Evolutionary conservation across 2,329 filamentous ascomycete species (phyloP), one percentile per base, ranked within the genome.

Genomic region (Microcera coccophila): DNA sequence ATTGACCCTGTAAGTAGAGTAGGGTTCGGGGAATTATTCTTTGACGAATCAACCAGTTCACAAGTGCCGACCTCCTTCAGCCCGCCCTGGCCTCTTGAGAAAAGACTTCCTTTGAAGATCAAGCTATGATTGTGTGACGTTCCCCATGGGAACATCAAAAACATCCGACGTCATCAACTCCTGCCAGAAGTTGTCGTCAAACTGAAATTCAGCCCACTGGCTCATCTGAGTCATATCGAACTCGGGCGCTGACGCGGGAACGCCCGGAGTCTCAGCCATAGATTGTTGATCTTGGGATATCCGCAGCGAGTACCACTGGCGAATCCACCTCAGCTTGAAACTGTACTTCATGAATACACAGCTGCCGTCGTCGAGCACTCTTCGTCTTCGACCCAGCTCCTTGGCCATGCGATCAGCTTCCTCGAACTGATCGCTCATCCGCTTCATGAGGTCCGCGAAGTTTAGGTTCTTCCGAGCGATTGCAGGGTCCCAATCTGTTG

Each of bases 261-360:
- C 19, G 16, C 19, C 18, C 33, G 29, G 9, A 32, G 37, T n/a
- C n/a, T 36, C 19, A 2, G 12, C 16, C 4, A 14, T 14, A 22
- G 36, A 34, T 4, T 33, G 37, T 37, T 50, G 47, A 2, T 57
- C 55, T 12, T 49, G 39, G 0, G 53, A 42, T 2, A 52, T 39
- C 41, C 53, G 60, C 11, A 50, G 48, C 3, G 58, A 2, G 33
- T 63, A 70, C 69, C 68, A 71, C n/a, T 65, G 61, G 15, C 62
- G 50, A 14, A 71, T 65, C 68, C 67, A 70, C 2, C 62, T 55
- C 5, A 67, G 40, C 43, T 67, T 69, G 38, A 63, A 63, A 29
- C 58, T 57, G 22, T 62, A 63, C 33, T 62, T 59, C 2, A 54
- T 41, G 39, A 67, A 54, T 1, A 62, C 46, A 7, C 60, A 56